phyloP scores from a whole-genome alignment of 495 filamentous ascomycete genomes.

The Geopyxis carbonaria region DNA sequence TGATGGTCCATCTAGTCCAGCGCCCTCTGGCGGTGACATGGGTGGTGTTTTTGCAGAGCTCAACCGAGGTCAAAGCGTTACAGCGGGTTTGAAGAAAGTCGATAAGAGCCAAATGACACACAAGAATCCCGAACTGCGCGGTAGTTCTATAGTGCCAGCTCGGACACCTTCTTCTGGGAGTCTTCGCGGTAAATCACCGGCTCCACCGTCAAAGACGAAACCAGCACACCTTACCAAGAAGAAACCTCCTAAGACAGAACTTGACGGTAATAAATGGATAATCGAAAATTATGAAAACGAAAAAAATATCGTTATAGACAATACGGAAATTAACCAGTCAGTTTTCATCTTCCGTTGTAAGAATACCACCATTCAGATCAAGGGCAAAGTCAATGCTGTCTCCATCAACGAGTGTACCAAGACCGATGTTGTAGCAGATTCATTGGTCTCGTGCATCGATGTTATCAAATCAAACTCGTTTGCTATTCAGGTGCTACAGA shows the following conservation, averaged over 20 bases:
- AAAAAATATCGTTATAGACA: slow-evolving; percentile 48
- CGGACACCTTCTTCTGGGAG: slow-evolving; percentile 33
- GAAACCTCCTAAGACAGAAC: slow-evolving; percentile 78
- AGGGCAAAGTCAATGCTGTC: slow-evolving; percentile 86
- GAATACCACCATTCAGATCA: slow-evolving; percentile 74
- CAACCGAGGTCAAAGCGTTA: slow-evolving; percentile 74
- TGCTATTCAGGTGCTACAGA: slow-evolving; percentile 71
- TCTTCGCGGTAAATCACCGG: slow-evolving; percentile 58
- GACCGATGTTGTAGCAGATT: slow-evolving; percentile 74
- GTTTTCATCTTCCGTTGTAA: slow-evolving; percentile 82
- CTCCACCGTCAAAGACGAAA: slow-evolving; percentile 80
- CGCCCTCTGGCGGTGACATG: slow-evolving; percentile 39
- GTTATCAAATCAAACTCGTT: slow-evolving; percentile 89
- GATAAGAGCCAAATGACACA: slow-evolving; percentile 92
- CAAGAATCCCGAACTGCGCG: slow-evolving; percentile 86
- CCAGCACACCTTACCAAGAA: slow-evolving; percentile 85
- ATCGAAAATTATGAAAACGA: slow-evolving; percentile 85
- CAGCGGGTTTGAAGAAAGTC: slow-evolving; percentile 75
- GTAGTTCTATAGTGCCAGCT: slow-evolving; percentile 48
- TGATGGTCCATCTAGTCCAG: slow-evolving; percentile 18
- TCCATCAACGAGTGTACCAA: slow-evolving; percentile 77
- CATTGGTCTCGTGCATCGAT: slow-evolving; percentile 76
- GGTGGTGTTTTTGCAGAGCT: slow-evolving; percentile 76
- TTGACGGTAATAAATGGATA: slow-evolving; percentile 91
- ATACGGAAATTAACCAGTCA: slow-evolving; percentile 66